Percentiles rank a stretch among this genome's conserved stretches.
These are phyloP conservation scores for Solanum stenotomum DNA, from an alignment of 257 asterid species.

Conservation along the genomic window DNA sequence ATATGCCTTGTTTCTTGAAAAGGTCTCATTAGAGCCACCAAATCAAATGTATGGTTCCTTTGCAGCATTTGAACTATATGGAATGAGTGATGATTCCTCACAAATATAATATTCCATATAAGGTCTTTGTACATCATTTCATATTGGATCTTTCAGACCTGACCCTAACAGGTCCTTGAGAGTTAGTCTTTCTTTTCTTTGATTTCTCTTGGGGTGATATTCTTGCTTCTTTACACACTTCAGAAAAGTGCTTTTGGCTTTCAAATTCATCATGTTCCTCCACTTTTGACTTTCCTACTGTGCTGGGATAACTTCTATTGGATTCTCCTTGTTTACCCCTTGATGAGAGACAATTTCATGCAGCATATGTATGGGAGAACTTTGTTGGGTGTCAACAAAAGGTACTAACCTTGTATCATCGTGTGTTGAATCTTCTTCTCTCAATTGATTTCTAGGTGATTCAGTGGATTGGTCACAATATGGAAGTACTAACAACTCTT, in stretches of 20 bases:
- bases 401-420: no score
- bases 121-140: background rate
- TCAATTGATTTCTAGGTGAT: no score
- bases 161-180: background rate
- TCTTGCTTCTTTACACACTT: background rate
- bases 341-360: no score
- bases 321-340: background rate
- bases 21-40: background rate
- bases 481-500: no score
- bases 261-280: background rate
- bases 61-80: background rate
- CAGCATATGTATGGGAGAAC: no score
- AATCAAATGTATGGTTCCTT: background rate
- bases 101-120: background rate
- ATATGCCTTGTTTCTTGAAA: background rate
- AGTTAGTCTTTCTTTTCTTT: background rate
- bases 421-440: no score
- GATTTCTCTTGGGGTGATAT: background rate
- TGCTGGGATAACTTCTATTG: background rate
- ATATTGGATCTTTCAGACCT: background rate
- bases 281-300: background rate
- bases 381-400: no score
- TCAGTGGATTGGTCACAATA: no score
- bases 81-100: background rate
- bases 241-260: no score